Base-by-base conservation (phyloP, 305 asterid genomes). In the Striga hermonthica region DNA sequence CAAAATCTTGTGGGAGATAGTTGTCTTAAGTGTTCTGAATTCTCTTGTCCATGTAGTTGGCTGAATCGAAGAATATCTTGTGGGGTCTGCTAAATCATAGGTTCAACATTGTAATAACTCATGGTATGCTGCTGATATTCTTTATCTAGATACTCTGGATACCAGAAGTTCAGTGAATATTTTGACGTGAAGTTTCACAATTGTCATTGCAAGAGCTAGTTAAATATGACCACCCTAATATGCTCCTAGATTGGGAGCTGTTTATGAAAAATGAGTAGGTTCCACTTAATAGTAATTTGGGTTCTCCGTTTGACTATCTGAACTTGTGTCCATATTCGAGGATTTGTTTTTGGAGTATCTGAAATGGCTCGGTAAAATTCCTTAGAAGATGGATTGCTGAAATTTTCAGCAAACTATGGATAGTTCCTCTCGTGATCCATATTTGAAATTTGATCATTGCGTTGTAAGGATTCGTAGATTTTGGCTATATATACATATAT, bases 21-120 rank as follows among this genome's bases (percentile, higher is more conserved):
- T 60, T 49, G 62, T 57, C 59, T 48, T 45, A 13, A 9, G 57
- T 53, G 44, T 53, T 34, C 61, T 55, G 44, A 57, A 35, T 28
- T 65, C 36, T 40, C 57, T 45, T 8, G 41, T 31, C 60, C 9
- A 9, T 48, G 7, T 31, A 16, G 22, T 69, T 61, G 10, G 41
- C 56, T n/a, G 35, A 52, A 49, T 50, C 28, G 47, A 54, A 37
- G 34, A 12, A 45, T 28, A n/a, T 7, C 49, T 44, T 36, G 6
- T 22, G 31, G 31, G 31, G 11, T 44, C 57, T 36, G 10, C 52
- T 10, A 52, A 15, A 52, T 58, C 35, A 52, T 38, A 60, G 54
- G n/a, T 41, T 12, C 35, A 55, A 15, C 60, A 22, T 45, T 14
- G 37, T 65, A 50, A 50, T 60, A 54, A 13, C 9, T 9, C 39